Base-by-base conservation (phyloP, 169 alveolate species). In the Cryptosporidium tyzzeri region DNA sequence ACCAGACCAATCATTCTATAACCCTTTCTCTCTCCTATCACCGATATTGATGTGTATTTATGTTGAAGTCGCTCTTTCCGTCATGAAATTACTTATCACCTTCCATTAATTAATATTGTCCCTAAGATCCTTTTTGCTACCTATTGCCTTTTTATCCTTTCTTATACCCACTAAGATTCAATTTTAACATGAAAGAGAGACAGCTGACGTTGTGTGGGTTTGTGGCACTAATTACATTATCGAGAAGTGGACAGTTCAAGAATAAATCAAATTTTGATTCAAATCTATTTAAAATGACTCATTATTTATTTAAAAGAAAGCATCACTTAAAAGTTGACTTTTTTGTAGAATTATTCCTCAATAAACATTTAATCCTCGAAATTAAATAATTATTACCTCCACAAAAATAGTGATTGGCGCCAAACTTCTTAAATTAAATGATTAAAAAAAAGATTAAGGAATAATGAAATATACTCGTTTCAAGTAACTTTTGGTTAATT, bases 151-250 rank as follows among this genome's bases (percentile, higher is more conserved):
- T 55, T 41, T 51, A 33, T 73, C 51, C 33, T 35, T 39, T 4
- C 59, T 59, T 59, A 33, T 51, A 73, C 62, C 86, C 86, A 59
- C 71, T 59, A 73, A 73, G 86, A 73, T 73, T 73, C 86, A 59
- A 51, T 59, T 16, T 73, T 73, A 80, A 80, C 89, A 80, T 80
- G 89, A 67, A 59, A 14, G 75, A 50, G 75, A 80, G 89, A 80
- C 89, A 44, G 89, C 80, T 62, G 89, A 80, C 89, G 89, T 80
- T 80, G 89, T 80, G 89, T 80, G 89, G 89, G 89, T 80, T 73
- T 80, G 75, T 80, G 89, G 89, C 89, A 65, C 65, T 44, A 70
- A 7, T 62, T 80, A 80, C 89, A 80, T 80, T 80, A 59, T 80
- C 89, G 89, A 62, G 89, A 80, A 80, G 89, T 80, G 89, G 89